Percentiles rank a stretch among this genome's conserved stretches.
These are phyloP conservation scores for Ganoderma meredithae DNA, from an alignment of 1,284 basidiomycete species.

Conservation along the genomic window DNA sequence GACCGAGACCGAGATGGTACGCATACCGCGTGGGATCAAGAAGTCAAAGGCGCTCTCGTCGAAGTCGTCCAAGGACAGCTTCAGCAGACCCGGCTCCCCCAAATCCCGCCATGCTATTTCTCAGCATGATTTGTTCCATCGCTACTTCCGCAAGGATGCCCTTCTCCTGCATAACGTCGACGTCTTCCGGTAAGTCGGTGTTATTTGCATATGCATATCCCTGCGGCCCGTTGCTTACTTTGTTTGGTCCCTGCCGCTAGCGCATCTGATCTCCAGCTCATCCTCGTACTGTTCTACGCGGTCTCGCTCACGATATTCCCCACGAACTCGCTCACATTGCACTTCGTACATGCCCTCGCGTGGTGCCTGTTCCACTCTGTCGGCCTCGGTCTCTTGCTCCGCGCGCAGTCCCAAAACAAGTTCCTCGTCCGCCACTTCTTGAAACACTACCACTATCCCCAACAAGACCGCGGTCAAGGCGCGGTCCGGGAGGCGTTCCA, in stretches of 20 bases:
- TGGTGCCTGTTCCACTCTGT: constrained; percentile 94
- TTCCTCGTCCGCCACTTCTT: constrained; percentile 95
- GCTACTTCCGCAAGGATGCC: constrained; percentile 91
- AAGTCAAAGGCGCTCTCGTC: constrained; percentile 18
- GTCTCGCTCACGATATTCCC: constrained; percentile 44
- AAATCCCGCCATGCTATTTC: constrained; percentile 46
- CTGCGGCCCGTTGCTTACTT: not conserved
- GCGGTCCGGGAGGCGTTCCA: constrained; percentile 92
- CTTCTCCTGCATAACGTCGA: constrained; percentile 88
- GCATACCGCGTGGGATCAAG: constrained; percentile 1
- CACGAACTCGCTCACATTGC: constrained; percentile 58
- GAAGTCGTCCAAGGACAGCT: constrained; percentile 18
- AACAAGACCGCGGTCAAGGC: constrained; percentile 63
- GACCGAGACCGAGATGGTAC: constrained; percentile 49
- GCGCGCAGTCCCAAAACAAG: constrained; percentile 86
- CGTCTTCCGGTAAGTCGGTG: constrained; percentile 70
- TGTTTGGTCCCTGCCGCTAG: constrained; percentile 44
- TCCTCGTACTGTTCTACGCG: constrained; percentile 48
- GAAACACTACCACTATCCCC: constrained; percentile 88
- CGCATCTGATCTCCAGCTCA: constrained; percentile 72
- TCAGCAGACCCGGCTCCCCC: constrained; percentile 13
- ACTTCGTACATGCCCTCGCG: constrained; percentile 83
- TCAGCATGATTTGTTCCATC: constrained; percentile 90
- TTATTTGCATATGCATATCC: constrained; percentile 19
- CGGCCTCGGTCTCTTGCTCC: constrained; percentile 85